Evolutionary conservation across 768 basidiomycete species (phyloP), one percentile per base, ranked within the genome.

Genomic region (Naganishia vaughanmartiniae): DNA sequence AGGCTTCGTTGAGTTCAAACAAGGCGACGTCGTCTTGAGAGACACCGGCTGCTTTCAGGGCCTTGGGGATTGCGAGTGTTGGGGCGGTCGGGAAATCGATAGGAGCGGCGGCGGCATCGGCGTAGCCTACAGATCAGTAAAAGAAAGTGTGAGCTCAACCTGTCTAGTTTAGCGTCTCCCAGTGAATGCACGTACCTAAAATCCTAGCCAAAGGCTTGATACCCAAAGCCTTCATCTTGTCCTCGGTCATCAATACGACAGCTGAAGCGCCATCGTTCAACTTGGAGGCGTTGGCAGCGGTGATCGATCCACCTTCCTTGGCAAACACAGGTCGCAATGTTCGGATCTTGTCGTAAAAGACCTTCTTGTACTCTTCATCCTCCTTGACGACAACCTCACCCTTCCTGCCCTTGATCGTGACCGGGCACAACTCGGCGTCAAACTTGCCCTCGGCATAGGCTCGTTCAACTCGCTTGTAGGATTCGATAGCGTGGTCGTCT

Each of bases 331-430:
- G 92, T 74, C 87, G 87, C 72, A 99, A 86, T 7, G 87, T 84
- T 39, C 93, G 91, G 73, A 98, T 87, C 70, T 99, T 99, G 73
- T 96, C 94, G 78, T 88, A 93, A 77, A 95, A 87, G 74, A 99
- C 88, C 75, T 93, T 90, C 85, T 94, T 98, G 86, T 92, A 97
- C 78, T 98, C 96, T 82, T 99, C 96, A 77, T 99, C 96, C 84
- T 98, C 94, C 74, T 86, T 86, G 54, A 99, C 87, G 63, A 96
- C 81, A 34, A 87, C 89, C 79, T 95, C 91, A 28, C 84, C 83
- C 74, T 82, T 82, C 60, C 74, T 70, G 51, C 92, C 92, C 84
- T 96, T 97, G 83, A 98, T 87, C 10, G 89, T 89, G 15, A 98
- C 87, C 4, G 93, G 88, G 55, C 97, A 89, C 69, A 98, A 93